A percentile compares a stretch with the other conserved stretches of the same genome.
These are phyloP conservation scores for Penicillium oxalicum DNA, from an alignment of 2,329 filamentous ascomycete species.

Conservation along the genomic window DNA sequence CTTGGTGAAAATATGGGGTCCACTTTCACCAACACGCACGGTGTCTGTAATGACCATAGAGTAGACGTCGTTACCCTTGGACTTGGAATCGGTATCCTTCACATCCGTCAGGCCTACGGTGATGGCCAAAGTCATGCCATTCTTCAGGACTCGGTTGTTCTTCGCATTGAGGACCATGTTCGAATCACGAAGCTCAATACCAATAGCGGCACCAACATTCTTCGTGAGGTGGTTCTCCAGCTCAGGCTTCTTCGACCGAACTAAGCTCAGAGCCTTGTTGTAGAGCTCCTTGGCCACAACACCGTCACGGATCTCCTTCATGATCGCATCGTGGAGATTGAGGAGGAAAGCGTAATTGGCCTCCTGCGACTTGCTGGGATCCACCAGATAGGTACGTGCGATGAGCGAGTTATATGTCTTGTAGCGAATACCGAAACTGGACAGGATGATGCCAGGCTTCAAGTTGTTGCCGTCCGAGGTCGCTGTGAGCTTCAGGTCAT, in stretches of 20 bases:
- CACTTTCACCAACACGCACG: constrained; percentile 67
- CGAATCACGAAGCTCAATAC: constrained; percentile 80
- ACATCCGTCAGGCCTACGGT: constrained; percentile 87
- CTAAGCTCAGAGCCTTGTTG: constrained; percentile 70
- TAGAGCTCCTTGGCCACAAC: constrained; percentile 85
- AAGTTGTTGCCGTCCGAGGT: constrained; percentile 77
- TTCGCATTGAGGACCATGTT: constrained; percentile 83
- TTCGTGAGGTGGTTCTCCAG: constrained; percentile 92
- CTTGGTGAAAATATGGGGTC: constrained; percentile 79
- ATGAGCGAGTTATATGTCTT: constrained; percentile 93
- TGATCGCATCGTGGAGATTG: constrained; percentile 76
- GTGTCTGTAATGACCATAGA: constrained; percentile 90
- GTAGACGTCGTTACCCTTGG: constrained; percentile 83
- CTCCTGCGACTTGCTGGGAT: constrained; percentile 94
- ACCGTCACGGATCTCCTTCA: constrained; percentile 87
- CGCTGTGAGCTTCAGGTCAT: constrained; percentile 75
- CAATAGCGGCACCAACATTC: constrained; percentile 85
- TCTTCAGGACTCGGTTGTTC: constrained; percentile 74
- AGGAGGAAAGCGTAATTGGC: constrained; percentile 86
- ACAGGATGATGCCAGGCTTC: constrained; percentile 88
- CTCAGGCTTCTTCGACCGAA: constrained; percentile 89
- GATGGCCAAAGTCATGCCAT: constrained; percentile 93
- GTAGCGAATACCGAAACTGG: constrained; percentile 86
- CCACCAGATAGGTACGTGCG: constrained; percentile 89
- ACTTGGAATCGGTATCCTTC: constrained; percentile 75